phyloP scores from a whole-genome alignment of 306 rosid species.

The Pterocarpus santalinus region DNA sequence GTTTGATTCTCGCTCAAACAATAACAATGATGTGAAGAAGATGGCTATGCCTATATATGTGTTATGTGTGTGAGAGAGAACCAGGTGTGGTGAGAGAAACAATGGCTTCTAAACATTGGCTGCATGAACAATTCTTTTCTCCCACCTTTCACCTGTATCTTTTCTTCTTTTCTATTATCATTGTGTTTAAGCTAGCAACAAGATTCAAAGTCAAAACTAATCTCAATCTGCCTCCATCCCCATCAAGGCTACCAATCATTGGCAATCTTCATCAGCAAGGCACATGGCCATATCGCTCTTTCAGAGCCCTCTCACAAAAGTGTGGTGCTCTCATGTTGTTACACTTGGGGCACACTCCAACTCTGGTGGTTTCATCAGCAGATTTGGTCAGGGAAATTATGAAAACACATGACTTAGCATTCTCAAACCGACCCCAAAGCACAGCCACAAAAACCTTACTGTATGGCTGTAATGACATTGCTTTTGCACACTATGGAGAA shows the following conservation, averaged over 20 bases:
- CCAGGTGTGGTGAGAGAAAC: not conserved
- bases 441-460: not conserved
- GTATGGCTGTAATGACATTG: constrained; percentile 31
- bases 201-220: no score
- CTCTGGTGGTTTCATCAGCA: constrained; percentile 46
- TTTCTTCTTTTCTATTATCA: not conserved
- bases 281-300: not conserved
- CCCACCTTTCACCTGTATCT: not conserved
- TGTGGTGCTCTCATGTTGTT: constrained; percentile 34
- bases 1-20: no score
- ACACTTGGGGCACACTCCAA: constrained; percentile 27
- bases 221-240: not conserved
- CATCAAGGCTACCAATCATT: constrained; percentile 16
- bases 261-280: constrained; percentile 42
- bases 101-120: not conserved
- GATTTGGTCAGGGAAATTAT: constrained; percentile 8
- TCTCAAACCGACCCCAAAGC: not conserved
- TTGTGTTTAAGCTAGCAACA: constrained; percentile 8
- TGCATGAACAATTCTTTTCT: no score
- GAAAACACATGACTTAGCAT: not conserved
- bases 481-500: constrained; percentile 30
- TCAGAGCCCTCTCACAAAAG: constrained; percentile 11
- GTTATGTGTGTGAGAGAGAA: no score
- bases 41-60: no score
- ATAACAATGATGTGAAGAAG: no score